Evolutionary conservation across 345 rosid genomes (phyloP).

Genomic region (Salix dunnii): DNA sequence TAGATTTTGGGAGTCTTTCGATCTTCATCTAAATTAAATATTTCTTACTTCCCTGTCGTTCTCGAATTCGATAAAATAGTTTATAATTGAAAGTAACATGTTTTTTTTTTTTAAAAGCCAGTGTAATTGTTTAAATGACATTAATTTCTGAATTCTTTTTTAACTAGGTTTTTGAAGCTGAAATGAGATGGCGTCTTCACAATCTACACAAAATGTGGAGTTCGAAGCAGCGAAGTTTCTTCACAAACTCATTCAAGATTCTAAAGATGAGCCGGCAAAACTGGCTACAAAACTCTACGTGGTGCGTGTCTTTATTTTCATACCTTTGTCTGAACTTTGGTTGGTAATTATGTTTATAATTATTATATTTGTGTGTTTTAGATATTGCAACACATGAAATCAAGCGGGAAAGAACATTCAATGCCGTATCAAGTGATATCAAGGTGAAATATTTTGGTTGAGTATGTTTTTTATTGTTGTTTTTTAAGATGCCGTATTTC

Average conservation of each 20-base stretch:
- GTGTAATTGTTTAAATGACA: not conserved
- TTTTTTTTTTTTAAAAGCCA: not conserved
- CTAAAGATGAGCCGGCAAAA: slow-evolving; percentile 91
- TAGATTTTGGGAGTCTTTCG: too few relatives aligned
- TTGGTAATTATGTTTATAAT: slow-evolving; percentile 12
- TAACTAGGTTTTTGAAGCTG: slow-evolving; percentile 14
- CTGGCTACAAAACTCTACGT: slow-evolving; percentile 92
- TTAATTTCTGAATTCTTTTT: not conserved
- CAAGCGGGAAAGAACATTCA: slow-evolving; percentile 96
- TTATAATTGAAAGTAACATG: not conserved
- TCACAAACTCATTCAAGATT: slow-evolving; percentile 96
- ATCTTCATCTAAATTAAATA: too few relatives aligned
- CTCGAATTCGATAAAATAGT: too few relatives aligned
- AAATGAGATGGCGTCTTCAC: slow-evolving; percentile 48
- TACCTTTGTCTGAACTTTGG: not conserved
- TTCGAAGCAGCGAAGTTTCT: slow-evolving; percentile 97
- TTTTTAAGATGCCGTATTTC: not conserved
- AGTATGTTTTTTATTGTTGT: not conserved
- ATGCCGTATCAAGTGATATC: slow-evolving; percentile 99
- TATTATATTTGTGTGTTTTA: slow-evolving; percentile 20
- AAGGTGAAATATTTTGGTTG: slow-evolving; percentile 42
- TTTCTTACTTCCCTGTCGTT: too few relatives aligned
- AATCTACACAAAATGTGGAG: slow-evolving; percentile 82
- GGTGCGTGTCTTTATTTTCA: slow-evolving; percentile 36
- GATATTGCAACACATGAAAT: slow-evolving; percentile 97